These are phyloP conservation scores for Acanthamoeba castellanii DNA, from an alignment of 208 protist species.

Conservation along the genomic window DNA sequence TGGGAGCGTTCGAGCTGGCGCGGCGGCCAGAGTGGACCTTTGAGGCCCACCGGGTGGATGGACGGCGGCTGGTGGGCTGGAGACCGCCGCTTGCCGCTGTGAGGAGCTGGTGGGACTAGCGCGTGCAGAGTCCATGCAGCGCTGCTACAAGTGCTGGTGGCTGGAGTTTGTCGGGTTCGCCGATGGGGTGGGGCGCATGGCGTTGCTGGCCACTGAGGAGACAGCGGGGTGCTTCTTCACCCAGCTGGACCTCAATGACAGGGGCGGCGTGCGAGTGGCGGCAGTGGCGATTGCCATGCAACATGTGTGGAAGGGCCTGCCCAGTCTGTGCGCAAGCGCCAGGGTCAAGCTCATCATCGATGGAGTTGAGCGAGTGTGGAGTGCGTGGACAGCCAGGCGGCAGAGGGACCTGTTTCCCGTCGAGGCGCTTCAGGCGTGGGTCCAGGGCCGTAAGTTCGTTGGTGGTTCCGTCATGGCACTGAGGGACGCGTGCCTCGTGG, in stretches of 20 bases:
- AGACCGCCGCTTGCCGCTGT: neutral
- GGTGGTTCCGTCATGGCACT: neutral
- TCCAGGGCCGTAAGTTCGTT: neutral
- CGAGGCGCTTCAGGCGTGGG: neutral
- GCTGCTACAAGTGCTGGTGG: neutral
- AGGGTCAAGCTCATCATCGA: neutral
- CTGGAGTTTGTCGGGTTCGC: neutral
- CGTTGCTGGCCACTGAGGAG: neutral
- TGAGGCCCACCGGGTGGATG: neutral
- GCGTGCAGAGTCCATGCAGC: neutral
- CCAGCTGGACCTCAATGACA: neutral
- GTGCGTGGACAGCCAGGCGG: too few species aligned
- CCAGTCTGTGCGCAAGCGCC: neutral
- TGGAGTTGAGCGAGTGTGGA: neutral
- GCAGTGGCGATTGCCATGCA: neutral
- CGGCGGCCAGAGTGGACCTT: neutral
- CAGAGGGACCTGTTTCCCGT: neutral
- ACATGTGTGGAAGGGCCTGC: neutral
- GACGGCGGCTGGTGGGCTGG: neutral
- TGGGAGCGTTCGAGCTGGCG: neutral
- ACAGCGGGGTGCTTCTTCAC: neutral
- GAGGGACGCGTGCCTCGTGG: neutral
- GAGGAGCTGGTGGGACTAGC: neutral
- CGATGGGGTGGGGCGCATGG: neutral
- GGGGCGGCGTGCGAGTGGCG: neutral